Evolutionary conservation across 2,329 filamentous ascomycete species (phyloP), one percentile per base, ranked within the genome.

Genomic region (Fusarium sp.): DNA sequence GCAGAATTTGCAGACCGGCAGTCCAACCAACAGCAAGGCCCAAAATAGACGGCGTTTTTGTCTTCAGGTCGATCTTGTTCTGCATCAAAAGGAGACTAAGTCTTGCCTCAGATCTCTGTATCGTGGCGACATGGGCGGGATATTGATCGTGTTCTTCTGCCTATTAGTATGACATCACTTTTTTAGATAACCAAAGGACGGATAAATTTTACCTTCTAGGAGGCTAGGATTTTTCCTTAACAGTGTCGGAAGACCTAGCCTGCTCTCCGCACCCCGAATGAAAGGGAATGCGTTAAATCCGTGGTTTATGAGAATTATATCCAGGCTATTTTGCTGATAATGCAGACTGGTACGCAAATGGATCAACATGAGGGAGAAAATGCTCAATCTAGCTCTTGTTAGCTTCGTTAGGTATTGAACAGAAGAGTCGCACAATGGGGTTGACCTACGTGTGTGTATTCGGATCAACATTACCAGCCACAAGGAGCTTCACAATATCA

Each of bases 11-110:
- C 7, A 65, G 25, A 5, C 63, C 63, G 9, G 7, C 8, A 2
- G 47, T 13, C 63, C 63, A 65, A 5, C 63, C 63, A 59, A 65
- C 22, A 14, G 63, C 63, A 29, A 65, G 52, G 2, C 38, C 14
- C 9, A 65, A 10, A 16, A 65, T 20, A 13, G 35, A 14, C 11
- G 35, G 63, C 1, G 2, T 10, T 13, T 22, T 14, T 9, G 31
- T 10, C 5, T 35, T 5, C 22, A 59, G 18, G 11, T 36, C 42
- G 20, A 59, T 33, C n/a, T 50, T 50, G 20, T n/a, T 33, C 4
- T 36, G 38, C 1, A 13, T 47, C 1, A 59, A 13, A 6, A 65
- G 63, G 8, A 7, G 16, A 6, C 54, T 2, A 7, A 65, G 63
- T n/a, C 50, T 11, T 14, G 16, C 22, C 31, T 65, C 54, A 1